Evolutionary conservation across 306 rosid species (phyloP).

Genomic region (Malus orientalis): DNA sequence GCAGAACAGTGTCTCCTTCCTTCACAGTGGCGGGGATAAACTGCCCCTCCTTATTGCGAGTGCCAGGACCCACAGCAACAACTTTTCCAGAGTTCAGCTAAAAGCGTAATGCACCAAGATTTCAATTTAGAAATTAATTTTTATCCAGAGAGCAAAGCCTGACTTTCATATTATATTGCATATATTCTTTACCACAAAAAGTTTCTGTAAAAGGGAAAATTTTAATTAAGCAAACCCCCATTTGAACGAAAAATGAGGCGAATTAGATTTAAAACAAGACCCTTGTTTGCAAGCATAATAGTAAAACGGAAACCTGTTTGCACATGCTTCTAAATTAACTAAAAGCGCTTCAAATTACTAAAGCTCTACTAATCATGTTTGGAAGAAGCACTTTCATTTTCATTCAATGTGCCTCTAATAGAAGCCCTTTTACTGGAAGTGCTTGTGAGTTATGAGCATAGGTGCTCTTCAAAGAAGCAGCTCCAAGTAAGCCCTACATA

Average conservation of each 20-base stretch:
- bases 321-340: no score
- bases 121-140: not conserved
- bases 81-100: slow-evolving; percentile 69
- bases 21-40: slow-evolving; percentile 44
- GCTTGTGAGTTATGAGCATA: no score
- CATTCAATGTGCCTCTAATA: no score
- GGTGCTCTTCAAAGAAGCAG: no score
- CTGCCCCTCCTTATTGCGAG: slow-evolving; percentile 50
- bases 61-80: slow-evolving; percentile 60
- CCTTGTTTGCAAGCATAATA: not conserved
- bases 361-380: no score
- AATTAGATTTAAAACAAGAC: not conserved
- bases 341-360: no score
- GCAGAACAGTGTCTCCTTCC: slow-evolving; percentile 73
- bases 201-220: not conserved
- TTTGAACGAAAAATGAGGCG: not conserved
- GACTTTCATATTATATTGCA: not conserved
- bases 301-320: not conserved
- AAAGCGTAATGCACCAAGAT: not conserved
- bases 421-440: no score
- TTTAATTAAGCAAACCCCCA: not conserved
- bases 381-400: no score
- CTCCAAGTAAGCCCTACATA: no score
- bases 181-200: not conserved
- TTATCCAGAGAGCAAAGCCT: not conserved